Evolutionary conservation across 2,329 filamentous ascomycete genomes (phyloP), one percentile per base, ranked within the genome.

Genomic region (Thielaviopsis ethacetica): DNA sequence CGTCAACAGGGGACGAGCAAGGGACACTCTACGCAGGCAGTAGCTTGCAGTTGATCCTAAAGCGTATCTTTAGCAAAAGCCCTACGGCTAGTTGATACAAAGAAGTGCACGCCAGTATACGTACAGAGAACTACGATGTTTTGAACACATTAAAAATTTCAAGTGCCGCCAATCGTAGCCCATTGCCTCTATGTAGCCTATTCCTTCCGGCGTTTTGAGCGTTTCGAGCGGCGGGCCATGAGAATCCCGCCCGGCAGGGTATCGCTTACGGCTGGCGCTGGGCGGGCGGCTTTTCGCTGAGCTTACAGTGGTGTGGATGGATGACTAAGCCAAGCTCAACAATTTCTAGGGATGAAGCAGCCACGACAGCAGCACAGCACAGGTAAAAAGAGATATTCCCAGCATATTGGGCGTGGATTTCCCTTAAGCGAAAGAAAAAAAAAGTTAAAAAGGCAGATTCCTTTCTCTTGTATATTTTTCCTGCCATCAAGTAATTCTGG

Each of bases 241-340:
- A 44, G 13, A 44, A 44, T 44, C 38, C 38, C 38, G 38, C 17
- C 38, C 38, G 38, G 15, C 38, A n/a, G 38, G n/a, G 4, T 49
- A 49, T 21, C 44, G 44, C 41, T 41, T 13, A 41, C 34, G 34
- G 5, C 34, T n/a, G 41, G 17, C n/a, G 44, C 44, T 49, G n/a
- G 38, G 10, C 10, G 30, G 30, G 5, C 2, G 30, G 5, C 2
- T 34, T 34, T 34, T 49, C n/a, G 44, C 44, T 49, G 44, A 49
- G 44, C 44, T 49, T n/a, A 17, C 7, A 49, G 30, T 9, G 26
- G 26, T 27, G 26, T 9, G 19, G 55, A 21, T 56, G 26, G 58
- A 44, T 58, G 56, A 61, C 59, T 61, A 55, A 58, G 52, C 50
- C 27, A 17, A 57, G n/a, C 54, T 56, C 59, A 63, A 62, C 58